A percentile compares a stretch with the other conserved stretches of the same genome.
phyloP scores from a whole-genome alignment of 2,329 filamentous ascomycete genomes.

The Beauveria caledonica region DNA sequence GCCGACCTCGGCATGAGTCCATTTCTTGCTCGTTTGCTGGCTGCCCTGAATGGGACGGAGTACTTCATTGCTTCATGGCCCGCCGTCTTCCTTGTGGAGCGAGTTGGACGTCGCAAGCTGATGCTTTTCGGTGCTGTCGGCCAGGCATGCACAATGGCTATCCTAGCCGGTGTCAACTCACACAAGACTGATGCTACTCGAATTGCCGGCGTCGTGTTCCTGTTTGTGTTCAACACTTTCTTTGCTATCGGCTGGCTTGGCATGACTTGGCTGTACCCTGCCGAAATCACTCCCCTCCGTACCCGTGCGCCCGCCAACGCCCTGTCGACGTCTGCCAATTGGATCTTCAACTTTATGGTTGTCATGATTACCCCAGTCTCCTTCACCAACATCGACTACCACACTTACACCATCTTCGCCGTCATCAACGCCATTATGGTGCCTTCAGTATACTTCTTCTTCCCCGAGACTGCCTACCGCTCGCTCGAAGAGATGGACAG shows the following conservation, averaged over 20 bases:
- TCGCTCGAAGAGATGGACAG: conserved; percentile 59
- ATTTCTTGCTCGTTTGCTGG: conserved; percentile 50
- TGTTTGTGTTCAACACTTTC: conserved; percentile 54
- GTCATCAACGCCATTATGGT: conserved; percentile 55
- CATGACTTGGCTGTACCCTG: conserved; percentile 56
- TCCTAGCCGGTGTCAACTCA: conserved; percentile 49
- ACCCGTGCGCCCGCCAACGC: conserved; percentile 57
- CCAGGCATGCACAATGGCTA: conserved; percentile 56
- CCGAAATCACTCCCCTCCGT: conserved; percentile 58
- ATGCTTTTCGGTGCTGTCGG: conserved; percentile 63
- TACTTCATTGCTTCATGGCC: conserved; percentile 57
- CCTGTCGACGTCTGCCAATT: conserved; percentile 45
- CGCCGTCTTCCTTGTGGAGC: conserved; percentile 53
- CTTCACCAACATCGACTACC: conserved; percentile 47
- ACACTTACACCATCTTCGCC: conserved; percentile 59
- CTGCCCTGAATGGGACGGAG: conserved; percentile 34
- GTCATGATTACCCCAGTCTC: conserved; percentile 56
- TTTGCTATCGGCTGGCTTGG: conserved; percentile 54
- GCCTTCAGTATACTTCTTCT: conserved; percentile 52
- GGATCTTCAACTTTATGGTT: conserved; percentile 56
- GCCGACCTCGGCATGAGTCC: conserved; percentile 42
- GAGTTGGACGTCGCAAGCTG: conserved; percentile 58
- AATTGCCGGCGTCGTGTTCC: conserved; percentile 55
- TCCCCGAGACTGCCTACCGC: conserved; percentile 56
- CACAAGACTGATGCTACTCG: conserved; percentile 42